Conservation (phyloP, 164 flowering plant species). For the Tinospora cordifolia region DNA sequence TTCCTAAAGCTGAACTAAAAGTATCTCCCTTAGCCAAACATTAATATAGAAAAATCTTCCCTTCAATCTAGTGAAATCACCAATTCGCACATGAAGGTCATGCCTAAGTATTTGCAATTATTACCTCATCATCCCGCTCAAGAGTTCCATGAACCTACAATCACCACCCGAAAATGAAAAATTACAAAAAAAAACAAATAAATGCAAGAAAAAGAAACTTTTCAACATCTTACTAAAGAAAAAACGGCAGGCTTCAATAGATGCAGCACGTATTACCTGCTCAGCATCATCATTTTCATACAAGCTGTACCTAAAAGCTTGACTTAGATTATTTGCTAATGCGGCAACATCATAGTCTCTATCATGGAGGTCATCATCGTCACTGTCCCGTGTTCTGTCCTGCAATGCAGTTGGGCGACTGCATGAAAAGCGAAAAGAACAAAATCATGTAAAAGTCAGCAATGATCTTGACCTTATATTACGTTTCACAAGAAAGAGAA, state of each 20-base stretch:
- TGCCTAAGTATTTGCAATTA: constrained; percentile 1
- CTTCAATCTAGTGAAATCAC: not conserved
- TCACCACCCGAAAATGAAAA: too few species aligned
- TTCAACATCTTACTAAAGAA: not conserved
- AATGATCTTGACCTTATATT: not conserved
- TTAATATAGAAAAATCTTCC: not conserved
- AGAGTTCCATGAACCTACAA: constrained; percentile 64
- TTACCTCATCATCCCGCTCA: constrained; percentile 94
- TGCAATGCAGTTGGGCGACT: constrained; percentile 94
- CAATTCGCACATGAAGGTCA: not conserved
- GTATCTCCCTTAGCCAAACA: not conserved
- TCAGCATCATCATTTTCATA: constrained; percentile 70
- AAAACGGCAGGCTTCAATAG: not conserved
- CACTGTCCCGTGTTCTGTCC: constrained; percentile 88
- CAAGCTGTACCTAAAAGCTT: constrained; percentile 70
- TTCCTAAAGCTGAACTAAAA: not conserved
- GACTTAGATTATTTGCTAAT: constrained; percentile 76
- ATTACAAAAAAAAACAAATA: constrained; percentile 10
- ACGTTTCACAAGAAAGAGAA: not conserved
- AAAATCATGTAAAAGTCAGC: not conserved
- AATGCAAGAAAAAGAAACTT: not conserved
- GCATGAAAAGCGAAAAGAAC: constrained; percentile 19
- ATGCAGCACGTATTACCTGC: constrained; percentile 44
- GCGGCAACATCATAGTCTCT: constrained; percentile 94
- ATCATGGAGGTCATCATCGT: constrained; percentile 88